A percentile compares a stretch with the other conserved stretches of the same genome.
Evolutionary conservation across 2,329 filamentous ascomycete genomes (phyloP).

Genomic region (Ascochyta koolunga): DNA sequence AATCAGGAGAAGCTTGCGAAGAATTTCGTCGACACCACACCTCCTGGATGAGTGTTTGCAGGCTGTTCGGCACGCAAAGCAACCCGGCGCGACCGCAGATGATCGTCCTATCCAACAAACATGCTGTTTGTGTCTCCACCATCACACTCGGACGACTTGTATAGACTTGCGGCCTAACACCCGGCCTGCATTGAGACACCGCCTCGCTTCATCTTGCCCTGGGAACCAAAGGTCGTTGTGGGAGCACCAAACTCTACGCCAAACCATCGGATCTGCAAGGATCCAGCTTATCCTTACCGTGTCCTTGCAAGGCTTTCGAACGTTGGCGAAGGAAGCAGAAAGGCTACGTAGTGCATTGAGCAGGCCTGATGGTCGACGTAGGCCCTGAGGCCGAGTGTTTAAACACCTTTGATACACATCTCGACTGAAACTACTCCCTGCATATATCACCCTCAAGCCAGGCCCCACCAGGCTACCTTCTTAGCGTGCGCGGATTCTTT

Average conservation of each 20-base stretch:
- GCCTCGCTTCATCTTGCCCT: constrained; percentile 21
- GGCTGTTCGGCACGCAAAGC: constrained; percentile 14
- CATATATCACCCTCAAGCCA: constrained; percentile 3
- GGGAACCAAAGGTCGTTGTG: background rate
- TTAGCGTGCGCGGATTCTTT: background rate
- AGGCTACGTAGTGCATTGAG: constrained; percentile 15
- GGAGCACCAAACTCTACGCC: background rate
- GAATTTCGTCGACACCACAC: constrained; percentile 15
- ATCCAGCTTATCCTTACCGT: constrained; percentile 4
- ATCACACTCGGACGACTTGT: constrained; percentile 13
- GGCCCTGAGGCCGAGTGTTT: constrained; percentile 11
- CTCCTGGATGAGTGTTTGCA: constrained; percentile 15
- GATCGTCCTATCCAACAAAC: constrained; percentile 2
- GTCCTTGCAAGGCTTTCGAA: constrained; percentile 5
- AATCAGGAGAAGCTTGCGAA: constrained; percentile 32
- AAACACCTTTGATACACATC: constrained; percentile 7
- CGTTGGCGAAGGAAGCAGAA: constrained; percentile 4
- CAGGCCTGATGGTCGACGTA: constrained; percentile 15
- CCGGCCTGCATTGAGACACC: constrained; percentile 12
- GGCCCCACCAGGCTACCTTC: background rate
- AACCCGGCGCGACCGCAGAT: constrained; percentile 18
- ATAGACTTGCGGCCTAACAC: constrained; percentile 19
- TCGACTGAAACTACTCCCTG: constrained; percentile 1
- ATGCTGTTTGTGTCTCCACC: constrained; percentile 19
- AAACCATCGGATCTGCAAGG: constrained; percentile 3